These are phyloP conservation scores for Penicillium robsamsonii DNA, from an alignment of 495 filamentous ascomycete species.

Conservation along the genomic window DNA sequence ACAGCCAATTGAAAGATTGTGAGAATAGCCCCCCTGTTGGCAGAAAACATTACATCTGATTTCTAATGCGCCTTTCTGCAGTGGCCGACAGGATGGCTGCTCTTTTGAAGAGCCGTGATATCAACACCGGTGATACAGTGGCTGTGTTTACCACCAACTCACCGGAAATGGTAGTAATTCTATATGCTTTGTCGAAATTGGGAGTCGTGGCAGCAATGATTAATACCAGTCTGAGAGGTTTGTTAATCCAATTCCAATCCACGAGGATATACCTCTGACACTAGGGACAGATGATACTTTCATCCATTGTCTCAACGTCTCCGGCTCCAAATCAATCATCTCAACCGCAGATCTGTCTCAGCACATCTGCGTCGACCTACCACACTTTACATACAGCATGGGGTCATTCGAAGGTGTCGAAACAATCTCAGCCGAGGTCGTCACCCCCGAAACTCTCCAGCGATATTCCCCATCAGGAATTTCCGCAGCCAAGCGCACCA, in stretches of 20 bases:
- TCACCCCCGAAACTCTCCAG: conserved; percentile 43
- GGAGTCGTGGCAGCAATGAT: conserved; percentile 85
- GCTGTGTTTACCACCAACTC: conserved; percentile 62
- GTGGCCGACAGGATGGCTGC: conserved; percentile 48
- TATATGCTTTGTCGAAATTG: conserved; percentile 78
- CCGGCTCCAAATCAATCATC: conserved; percentile 64
- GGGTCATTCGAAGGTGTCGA: conserved; percentile 52
- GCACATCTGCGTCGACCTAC: conserved; percentile 36
- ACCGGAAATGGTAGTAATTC: conserved; percentile 75
- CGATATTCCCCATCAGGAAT: conserved; percentile 36
- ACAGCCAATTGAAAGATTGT: conserved; percentile 49
- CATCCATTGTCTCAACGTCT: conserved; percentile 74
- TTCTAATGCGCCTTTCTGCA: conserved; percentile 16
- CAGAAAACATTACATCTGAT: neutral
- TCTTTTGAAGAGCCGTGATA: conserved; percentile 34
- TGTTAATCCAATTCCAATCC: conserved; percentile 17
- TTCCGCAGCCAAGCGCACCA: conserved; percentile 35
- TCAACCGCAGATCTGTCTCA: conserved; percentile 49
- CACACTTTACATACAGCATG: conserved; percentile 41
- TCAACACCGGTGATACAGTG: conserved; percentile 42
- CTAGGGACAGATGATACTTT: conserved; percentile 54
- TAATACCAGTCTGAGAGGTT: conserved; percentile 82
- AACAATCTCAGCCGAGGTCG: conserved; percentile 48
- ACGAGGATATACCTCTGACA: neutral
- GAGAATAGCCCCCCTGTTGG: conserved; percentile 11